Base-by-base conservation (phyloP, 2,329 filamentous ascomycete genomes). In the Volutella citrinella region DNA sequence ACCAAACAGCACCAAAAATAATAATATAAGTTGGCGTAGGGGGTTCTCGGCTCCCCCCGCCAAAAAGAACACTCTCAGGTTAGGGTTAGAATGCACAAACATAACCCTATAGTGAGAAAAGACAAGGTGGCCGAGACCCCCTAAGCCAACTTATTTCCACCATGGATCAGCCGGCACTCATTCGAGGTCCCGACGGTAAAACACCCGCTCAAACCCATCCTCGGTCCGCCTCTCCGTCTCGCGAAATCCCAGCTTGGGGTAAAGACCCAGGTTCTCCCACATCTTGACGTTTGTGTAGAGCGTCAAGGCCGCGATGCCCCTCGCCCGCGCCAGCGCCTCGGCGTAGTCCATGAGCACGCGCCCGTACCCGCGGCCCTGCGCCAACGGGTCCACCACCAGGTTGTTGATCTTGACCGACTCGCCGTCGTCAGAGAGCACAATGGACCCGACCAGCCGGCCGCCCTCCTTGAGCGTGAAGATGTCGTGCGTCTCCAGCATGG, bases 271-370 rank as follows among this genome's bases (percentile, higher is more conserved):
- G 18, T 60, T 60, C 13, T 65, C 62, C 20, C 54, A 52, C 50
- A 64, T 64, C 29, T 49, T 57, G 8, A 58, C 53, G 20, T 58
- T 64, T 1, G 56, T 60, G 20, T 48, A 64, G 9, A 65, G 38
- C n/a, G 44, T 49, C 21, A 57, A 30, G 0, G 52, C 53, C 3
- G 15, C 38, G 2, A 46, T 42, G 0, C 47, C 42, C 4, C 41
- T 51, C 7, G 46, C 42, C 19, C 41, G 38, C 5, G 59, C 55
- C 6, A 54, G 49, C 0, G 55, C 51, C 18, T 50, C 57, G 0
- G 55, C 57, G 27, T 57, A 55, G 1, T 54, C 53, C 40, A 54
- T 60, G 13, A 64, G 46, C 1, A 52, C 39, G 2, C 43, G 55
- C 11, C 53, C 62, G 1, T 56, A 59, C 1, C 63, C 61, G 4